Percentiles rank a stretch among this genome's conserved stretches.
Evolutionary conservation across 331 rosid species (phyloP).

Genomic region (Telfairia occidentalis): DNA sequence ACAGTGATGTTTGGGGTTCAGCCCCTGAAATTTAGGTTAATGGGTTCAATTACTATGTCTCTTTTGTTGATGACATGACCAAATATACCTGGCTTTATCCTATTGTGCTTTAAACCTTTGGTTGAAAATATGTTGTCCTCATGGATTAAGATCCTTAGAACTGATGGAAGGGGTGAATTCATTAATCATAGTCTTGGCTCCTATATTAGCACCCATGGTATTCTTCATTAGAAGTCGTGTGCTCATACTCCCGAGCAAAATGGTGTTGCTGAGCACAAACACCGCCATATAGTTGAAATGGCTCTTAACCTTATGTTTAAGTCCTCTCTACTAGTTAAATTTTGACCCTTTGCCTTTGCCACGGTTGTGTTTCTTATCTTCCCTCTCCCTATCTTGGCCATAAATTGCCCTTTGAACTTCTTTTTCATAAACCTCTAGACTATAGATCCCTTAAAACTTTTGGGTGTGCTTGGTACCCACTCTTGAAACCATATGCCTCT

Average conservation of each 20-base stretch:
- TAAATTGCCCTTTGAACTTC: neutral
- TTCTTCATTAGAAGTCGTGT: neutral
- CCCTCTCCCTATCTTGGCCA: neutral
- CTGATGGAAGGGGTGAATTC: neutral
- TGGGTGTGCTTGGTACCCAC: neutral
- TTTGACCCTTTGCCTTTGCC: neutral
- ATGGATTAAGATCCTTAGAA: no score
- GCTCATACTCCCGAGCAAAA: neutral
- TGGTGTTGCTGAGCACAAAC: no score
- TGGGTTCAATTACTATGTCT: neutral
- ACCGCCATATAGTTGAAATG: neutral
- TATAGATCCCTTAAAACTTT: neutral
- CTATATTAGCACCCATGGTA: neutral
- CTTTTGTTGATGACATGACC: neutral
- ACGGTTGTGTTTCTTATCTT: neutral
- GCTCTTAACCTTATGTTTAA: neutral
- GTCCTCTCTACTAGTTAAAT: neutral
- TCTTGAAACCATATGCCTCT: neutral
- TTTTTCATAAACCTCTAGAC: neutral
- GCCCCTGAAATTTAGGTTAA: neutral
- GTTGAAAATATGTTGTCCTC: neutral
- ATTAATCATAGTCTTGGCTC: neutral
- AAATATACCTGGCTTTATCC: neutral
- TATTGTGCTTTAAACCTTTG: neutral
- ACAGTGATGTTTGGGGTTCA: neutral